A percentile compares a stretch with the other conserved stretches of the same genome.
Conservation (phyloP, 805 yeast species). For the Yarrowia keelungensis region DNA sequence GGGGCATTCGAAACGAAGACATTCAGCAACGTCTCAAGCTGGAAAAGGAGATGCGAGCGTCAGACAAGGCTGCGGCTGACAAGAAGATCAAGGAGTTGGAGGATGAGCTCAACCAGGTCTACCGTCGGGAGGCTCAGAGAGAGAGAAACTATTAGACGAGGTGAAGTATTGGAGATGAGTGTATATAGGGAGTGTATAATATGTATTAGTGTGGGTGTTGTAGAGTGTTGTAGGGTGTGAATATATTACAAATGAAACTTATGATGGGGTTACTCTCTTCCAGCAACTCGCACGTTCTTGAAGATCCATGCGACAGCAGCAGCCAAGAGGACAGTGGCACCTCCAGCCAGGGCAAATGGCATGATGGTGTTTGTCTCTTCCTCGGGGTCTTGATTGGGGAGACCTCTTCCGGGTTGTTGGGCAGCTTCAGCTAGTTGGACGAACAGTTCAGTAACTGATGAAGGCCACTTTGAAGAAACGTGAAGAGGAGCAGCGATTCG, state of each 20-base stretch:
- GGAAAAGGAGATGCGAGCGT: constrained; percentile 36
- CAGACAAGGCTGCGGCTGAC: constrained; percentile 34
- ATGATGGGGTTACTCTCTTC: not conserved
- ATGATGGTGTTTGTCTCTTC: constrained; percentile 57
- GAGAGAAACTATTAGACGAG: constrained; percentile 2
- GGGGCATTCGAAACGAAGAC: constrained; percentile 37
- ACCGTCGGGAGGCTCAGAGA: constrained; percentile 1
- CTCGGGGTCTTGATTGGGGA: constrained; percentile 70
- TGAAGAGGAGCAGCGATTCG: constrained; percentile 83
- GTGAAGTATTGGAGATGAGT: not conserved
- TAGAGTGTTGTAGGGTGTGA: too few relatives aligned
- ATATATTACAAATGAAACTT: too few relatives aligned
- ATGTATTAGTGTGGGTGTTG: not conserved
- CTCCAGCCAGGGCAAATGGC: constrained; percentile 67
- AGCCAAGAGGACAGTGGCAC: constrained; percentile 54
- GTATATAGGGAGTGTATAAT: constrained; percentile 26
- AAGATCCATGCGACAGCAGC: constrained; percentile 39
- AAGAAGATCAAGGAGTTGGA: constrained; percentile 36
- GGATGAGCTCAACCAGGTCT: constrained; percentile 16
- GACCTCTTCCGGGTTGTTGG: constrained; percentile 73
- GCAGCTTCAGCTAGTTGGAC: constrained; percentile 91
- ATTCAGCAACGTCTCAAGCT: constrained; percentile 30
- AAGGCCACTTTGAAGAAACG: constrained; percentile 87
- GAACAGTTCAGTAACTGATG: constrained; percentile 83
- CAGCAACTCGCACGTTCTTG: constrained; percentile 32